Evolutionary conservation across 2,329 filamentous ascomycete genomes (phyloP).

Genomic region (Chaetomiaceae sp.): DNA sequence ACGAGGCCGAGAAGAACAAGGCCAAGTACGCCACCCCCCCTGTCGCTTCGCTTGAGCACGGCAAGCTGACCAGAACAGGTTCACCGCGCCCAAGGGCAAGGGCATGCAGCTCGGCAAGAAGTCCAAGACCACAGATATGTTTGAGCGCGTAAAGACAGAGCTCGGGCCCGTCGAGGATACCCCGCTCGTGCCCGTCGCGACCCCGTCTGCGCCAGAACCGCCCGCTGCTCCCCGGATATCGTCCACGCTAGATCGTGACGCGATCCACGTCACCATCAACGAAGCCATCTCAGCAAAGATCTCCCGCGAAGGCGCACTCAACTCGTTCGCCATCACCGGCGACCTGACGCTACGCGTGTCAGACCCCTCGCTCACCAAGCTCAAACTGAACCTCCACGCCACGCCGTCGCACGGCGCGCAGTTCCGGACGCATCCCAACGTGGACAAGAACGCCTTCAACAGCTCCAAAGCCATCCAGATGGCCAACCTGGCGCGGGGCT

Average conservation of each 20-base stretch:
- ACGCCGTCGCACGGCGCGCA: constrained; percentile 78
- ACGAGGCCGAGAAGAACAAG: constrained; percentile 98
- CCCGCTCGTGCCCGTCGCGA: constrained; percentile 61
- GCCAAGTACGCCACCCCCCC: constrained; percentile 58
- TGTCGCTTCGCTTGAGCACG: not conserved
- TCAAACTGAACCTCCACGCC: constrained; percentile 77
- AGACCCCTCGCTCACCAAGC: constrained; percentile 82
- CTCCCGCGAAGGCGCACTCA: constrained; percentile 80
- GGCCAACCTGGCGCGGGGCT: constrained; percentile 80
- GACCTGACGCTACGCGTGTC: constrained; percentile 88
- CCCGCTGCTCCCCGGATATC: constrained; percentile 55
- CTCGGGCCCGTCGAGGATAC: constrained; percentile 76
- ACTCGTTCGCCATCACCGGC: constrained; percentile 83
- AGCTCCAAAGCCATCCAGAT: constrained; percentile 81
- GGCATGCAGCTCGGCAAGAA: constrained; percentile 99
- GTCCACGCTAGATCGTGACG: constrained; percentile 70
- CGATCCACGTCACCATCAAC: constrained; percentile 80
- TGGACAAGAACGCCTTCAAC: constrained; percentile 85
- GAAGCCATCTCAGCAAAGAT: constrained; percentile 89
- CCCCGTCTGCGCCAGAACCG: constrained; percentile 49
- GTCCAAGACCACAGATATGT: constrained; percentile 95
- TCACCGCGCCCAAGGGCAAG: constrained; percentile 76
- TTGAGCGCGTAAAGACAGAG: constrained; percentile 89
- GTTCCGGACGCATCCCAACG: constrained; percentile 94
- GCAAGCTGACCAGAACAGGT: constrained; percentile 34